Base-by-base conservation (phyloP, 164 flowering plant species). In the Annona squamosa region DNA sequence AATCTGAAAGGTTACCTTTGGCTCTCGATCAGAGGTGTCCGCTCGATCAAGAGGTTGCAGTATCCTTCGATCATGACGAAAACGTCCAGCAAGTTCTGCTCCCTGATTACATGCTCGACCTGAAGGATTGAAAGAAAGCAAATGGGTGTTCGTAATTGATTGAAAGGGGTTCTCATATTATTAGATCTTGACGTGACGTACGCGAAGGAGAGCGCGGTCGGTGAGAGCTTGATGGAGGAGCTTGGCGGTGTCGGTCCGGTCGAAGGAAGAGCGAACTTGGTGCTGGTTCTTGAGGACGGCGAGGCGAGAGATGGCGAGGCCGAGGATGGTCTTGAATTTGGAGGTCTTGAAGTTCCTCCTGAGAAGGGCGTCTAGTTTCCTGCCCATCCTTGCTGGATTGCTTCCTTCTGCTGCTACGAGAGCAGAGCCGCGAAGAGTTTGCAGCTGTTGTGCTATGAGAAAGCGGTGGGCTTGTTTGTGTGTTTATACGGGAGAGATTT, bases 201-300 rank as follows among this genome's bases (percentile, higher is more conserved):
- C 97, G 9, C 97, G 85, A 59, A 85, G 88, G 48, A 92, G 91
- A 82, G 97, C 97, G 1, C 87, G 83, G 46, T 92, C 90, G 19
- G 86, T 87, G 72, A 84, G 86, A 4, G 86, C 88, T 47, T 80
- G 88, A 46, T 85, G 74, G 48, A 94, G 95, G 61, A 92, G 87
- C 80, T 94, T 83, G 12, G 84, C 70, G 5, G 88, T 89, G 72
- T 91, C 95, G 9, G 88, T 86, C 0, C 86, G 80, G 17, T 88
- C 87, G 5, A 79, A 83, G 1, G 85, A 75, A 75, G 69, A 81
- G 4, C 87, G 81, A 45, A 78, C 83, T 2, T 84, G 88, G 16
- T 86, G 91, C 70, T 87, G 91, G 81, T 86, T 90, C 79, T 85
- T 91, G 73, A 94, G 86, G 16, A 90, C 83, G 10, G 88, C 77